A percentile compares a stretch with the other conserved stretches of the same genome.
phyloP scores from a whole-genome alignment of 2,329 filamentous ascomycete species.

The Aspergillus sp. region DNA sequence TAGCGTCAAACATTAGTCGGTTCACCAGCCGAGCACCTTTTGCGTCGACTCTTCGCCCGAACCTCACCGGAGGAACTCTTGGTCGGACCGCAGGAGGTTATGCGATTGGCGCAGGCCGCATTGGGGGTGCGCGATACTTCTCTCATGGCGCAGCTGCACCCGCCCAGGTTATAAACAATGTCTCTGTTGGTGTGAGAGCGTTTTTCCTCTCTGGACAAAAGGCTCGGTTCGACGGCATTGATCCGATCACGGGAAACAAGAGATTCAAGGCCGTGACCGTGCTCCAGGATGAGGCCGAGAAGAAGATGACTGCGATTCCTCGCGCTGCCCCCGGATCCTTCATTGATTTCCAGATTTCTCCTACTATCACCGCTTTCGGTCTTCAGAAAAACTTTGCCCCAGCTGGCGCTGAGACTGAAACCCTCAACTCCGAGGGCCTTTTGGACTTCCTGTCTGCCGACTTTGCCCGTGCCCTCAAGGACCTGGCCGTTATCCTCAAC shows the following conservation, averaged over 20 bases:
- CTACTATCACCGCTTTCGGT: slow-evolving; percentile 82
- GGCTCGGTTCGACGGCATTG: slow-evolving; percentile 78
- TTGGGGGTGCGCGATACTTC: slow-evolving; percentile 79
- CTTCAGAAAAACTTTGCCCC: slow-evolving; percentile 30
- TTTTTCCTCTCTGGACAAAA: slow-evolving; percentile 92
- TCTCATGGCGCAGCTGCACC: slow-evolving; percentile 82
- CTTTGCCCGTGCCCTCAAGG: slow-evolving; percentile 82
- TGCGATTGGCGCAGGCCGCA: slow-evolving; percentile 65
- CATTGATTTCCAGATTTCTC: slow-evolving; percentile 84
- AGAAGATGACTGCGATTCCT: slow-evolving; percentile 61
- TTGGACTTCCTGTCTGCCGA: slow-evolving; percentile 83
- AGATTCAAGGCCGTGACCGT: slow-evolving; percentile 75
- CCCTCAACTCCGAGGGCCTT: slow-evolving; percentile 78
- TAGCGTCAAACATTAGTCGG: slow-evolving; percentile 58
- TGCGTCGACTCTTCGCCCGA: slow-evolving; percentile 83
- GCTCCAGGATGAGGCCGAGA: slow-evolving; percentile 70
- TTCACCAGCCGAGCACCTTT: slow-evolving; percentile 79
- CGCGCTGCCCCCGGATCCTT: slow-evolving; percentile 68
- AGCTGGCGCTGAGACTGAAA: slow-evolving; percentile 49
- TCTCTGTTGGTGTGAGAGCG: slow-evolving; percentile 87
- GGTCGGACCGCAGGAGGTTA: slow-evolving; percentile 91
- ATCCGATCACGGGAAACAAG: slow-evolving; percentile 68
- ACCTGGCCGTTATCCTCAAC: slow-evolving; percentile 73
- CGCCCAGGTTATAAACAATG: slow-evolving; percentile 89
- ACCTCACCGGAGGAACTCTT: slow-evolving; percentile 83